Conservation (phyloP, 2,329 filamentous ascomycete genomes). For the Claviceps monticola region DNA sequence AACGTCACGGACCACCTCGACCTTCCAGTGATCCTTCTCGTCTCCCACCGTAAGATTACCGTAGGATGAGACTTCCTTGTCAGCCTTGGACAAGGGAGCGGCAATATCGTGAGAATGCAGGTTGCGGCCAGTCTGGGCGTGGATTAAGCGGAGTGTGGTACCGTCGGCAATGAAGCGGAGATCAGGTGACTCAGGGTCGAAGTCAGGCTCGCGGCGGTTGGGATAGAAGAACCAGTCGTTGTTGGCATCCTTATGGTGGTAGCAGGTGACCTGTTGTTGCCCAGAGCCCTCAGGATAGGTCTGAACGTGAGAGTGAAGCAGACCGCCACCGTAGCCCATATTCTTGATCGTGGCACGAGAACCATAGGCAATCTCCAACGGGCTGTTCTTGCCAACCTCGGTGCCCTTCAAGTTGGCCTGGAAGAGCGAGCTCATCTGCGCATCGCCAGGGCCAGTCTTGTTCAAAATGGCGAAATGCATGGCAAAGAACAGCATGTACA, state of each 20-base stretch:
- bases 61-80: constrained; percentile 90
- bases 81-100: constrained; percentile 76
- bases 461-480: constrained; percentile 89
- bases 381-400: constrained; percentile 86
- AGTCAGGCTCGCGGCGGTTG: constrained; percentile 64
- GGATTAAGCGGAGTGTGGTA: constrained; percentile 71
- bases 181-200: constrained; percentile 49
- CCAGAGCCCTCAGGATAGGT: constrained; percentile 86
- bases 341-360: constrained; percentile 93
- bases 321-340: constrained; percentile 95
- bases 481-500: constrained; percentile 94
- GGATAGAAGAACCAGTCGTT: constrained; percentile 99
- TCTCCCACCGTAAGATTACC: constrained; percentile 92
- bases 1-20: constrained; percentile 85
- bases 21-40: constrained; percentile 92
- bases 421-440: constrained; percentile 99
- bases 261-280: constrained; percentile 97
- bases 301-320: constrained; percentile 92
- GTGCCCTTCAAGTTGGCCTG: constrained; percentile 92
- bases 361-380: constrained; percentile 78
- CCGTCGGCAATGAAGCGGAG: constrained; percentile 68
- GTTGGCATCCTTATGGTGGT: constrained; percentile 98
- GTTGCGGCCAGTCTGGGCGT: constrained; percentile 92
- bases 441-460: constrained; percentile 88
- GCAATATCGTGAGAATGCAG: constrained; percentile 86